Percentiles rank a stretch among this genome's conserved stretches.
Conservation (phyloP, 2,329 filamentous ascomycete genomes). For the Leptographium procerum region DNA sequence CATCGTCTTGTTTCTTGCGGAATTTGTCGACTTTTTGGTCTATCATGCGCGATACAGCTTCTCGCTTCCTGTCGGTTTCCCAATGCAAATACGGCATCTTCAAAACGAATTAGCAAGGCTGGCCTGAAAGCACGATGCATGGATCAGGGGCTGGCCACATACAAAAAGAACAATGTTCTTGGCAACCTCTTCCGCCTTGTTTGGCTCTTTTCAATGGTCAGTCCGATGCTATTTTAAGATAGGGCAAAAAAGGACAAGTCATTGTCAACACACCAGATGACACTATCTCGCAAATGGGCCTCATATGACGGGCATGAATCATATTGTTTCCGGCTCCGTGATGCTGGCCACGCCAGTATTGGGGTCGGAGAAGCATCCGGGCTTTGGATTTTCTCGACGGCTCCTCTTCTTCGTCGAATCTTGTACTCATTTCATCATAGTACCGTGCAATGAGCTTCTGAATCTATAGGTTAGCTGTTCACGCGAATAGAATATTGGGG, state of each 20-base stretch:
- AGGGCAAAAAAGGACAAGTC: neutral
- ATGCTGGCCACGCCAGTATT: constrained; percentile 23
- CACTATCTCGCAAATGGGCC: constrained; percentile 21
- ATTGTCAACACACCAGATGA: constrained; percentile 15
- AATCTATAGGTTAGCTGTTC: neutral
- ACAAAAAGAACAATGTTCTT: constrained; percentile 22
- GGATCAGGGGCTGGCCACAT: constrained; percentile 1
- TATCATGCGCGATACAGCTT: constrained; percentile 18
- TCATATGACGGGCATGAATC: constrained; percentile 25
- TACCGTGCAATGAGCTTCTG: constrained; percentile 18
- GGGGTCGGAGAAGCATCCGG: constrained; percentile 17
- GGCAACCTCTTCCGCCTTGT: neutral
- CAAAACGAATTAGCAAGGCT: neutral
- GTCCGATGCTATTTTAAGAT: neutral
- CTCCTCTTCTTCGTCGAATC: constrained; percentile 1
- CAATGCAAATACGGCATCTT: constrained; percentile 31
- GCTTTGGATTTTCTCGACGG: constrained; percentile 6
- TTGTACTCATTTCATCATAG: neutral
- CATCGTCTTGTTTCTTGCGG: neutral
- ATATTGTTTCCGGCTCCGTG: constrained; percentile 14
- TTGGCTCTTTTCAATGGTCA: neutral
- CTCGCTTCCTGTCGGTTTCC: constrained; percentile 24
- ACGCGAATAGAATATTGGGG: neutral
- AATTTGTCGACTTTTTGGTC: constrained; percentile 6
- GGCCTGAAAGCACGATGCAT: neutral